Conservation (phyloP, 495 filamentous ascomycete species). For the Penicillium taxi region DNA sequence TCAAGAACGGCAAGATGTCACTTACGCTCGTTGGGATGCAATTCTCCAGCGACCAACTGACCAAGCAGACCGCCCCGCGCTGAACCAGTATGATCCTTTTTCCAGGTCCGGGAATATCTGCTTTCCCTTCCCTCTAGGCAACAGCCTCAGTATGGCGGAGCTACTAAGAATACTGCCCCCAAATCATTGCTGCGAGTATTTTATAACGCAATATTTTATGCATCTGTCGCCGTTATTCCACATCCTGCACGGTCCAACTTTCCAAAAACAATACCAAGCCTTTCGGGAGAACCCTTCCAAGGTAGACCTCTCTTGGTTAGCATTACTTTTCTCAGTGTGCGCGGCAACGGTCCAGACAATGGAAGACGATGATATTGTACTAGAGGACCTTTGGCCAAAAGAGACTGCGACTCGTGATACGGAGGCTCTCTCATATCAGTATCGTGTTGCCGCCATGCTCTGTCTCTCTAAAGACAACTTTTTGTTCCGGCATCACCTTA, state of each 20-base stretch:
- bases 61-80: too few relatives aligned
- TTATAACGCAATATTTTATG: conserved; percentile 13
- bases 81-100: too few relatives aligned
- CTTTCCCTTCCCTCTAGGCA: conserved; percentile 8
- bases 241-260: conserved; percentile 21
- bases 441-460: conserved; percentile 5
- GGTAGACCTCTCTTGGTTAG: conserved; percentile 12
- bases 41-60: too few relatives aligned
- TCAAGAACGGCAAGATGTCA: not conserved
- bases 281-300: conserved; percentile 6
- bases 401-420: too few relatives aligned
- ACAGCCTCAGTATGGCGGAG: conserved; percentile 2
- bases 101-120: conserved; percentile 2
- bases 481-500: conserved; percentile 9
- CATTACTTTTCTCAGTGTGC: conserved; percentile 13
- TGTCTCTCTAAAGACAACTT: conserved; percentile 10
- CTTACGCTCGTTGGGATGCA: not conserved
- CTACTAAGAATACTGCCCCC: conserved; percentile 10
- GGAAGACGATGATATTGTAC: conserved; percentile 8
- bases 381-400: conserved; percentile 5
- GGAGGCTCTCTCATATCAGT: too few relatives aligned
- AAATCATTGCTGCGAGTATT: conserved; percentile 10
- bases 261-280: conserved; percentile 12
- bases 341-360: conserved; percentile 9
- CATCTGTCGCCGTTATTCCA: conserved; percentile 10